Evolutionary conservation across 2,329 filamentous ascomycete species (phyloP).

Genomic region (Penicillium polonicum): DNA sequence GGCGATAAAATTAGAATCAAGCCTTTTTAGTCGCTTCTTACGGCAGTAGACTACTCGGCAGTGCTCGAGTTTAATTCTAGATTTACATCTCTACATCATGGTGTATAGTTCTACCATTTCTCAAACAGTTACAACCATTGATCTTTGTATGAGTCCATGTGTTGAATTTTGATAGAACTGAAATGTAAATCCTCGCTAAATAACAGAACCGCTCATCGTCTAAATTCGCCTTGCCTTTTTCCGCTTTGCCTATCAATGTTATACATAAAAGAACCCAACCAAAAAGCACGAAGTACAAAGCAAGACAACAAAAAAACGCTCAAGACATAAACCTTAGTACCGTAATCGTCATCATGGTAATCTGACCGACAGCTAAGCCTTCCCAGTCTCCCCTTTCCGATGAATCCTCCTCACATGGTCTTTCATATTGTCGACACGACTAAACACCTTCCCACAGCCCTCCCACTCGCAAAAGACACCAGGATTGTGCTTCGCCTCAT

Average conservation of each 20-base stretch:
- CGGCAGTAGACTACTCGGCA: background rate
- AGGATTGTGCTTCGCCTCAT: constrained; percentile 64
- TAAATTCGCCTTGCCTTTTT: background rate
- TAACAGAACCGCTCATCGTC: background rate
- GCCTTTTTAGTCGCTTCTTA: background rate
- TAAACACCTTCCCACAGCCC: constrained; percentile 59
- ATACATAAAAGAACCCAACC: background rate
- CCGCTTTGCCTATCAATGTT: background rate
- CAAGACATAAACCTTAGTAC: background rate
- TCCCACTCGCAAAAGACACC: constrained; percentile 59
- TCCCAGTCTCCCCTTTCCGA: constrained; percentile 18
- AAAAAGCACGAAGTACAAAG: background rate
- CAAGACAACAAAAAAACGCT: background rate
- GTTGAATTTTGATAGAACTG: background rate
- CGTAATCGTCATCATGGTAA: background rate
- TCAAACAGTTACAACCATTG: background rate
- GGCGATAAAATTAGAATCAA: background rate
- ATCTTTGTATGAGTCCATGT: background rate
- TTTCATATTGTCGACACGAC: constrained; percentile 62
- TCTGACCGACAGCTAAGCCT: background rate
- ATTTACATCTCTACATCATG: background rate
- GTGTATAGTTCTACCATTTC: background rate
- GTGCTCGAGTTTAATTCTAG: background rate
- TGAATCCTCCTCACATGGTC: constrained; percentile 50
- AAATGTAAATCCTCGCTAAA: background rate